Percentiles rank a stretch among this genome's conserved stretches.
These are phyloP conservation scores for Priceomyces haplophilus DNA, from an alignment of 805 yeast genomes.

Conservation along the genomic window DNA sequence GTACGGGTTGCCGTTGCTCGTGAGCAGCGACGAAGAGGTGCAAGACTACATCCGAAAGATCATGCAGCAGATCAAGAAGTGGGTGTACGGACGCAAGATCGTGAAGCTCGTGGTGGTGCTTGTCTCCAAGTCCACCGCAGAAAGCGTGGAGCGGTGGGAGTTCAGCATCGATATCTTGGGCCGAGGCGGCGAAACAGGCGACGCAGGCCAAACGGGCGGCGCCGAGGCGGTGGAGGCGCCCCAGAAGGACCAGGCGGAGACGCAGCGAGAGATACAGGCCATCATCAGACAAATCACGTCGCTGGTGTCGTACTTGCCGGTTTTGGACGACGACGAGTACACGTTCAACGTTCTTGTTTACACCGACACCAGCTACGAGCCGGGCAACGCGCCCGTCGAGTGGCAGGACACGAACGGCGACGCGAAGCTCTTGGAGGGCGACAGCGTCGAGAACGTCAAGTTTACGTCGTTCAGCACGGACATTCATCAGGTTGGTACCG, in stretches of 20 bases:
- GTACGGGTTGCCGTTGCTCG: slow-evolving; percentile 73
- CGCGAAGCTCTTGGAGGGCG: slow-evolving; percentile 50
- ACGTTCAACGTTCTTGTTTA: slow-evolving; percentile 85
- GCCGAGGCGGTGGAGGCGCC: neutral
- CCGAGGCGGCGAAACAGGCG: too few species aligned
- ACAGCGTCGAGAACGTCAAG: slow-evolving; percentile 60
- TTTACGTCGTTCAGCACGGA: slow-evolving; percentile 67
- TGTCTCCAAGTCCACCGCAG: slow-evolving; percentile 63
- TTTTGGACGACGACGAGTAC: slow-evolving; percentile 52
- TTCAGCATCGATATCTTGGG: slow-evolving; percentile 55
- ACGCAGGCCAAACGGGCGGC: slow-evolving; percentile 12
- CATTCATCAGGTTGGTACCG: slow-evolving; percentile 67
- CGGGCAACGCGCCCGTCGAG: slow-evolving; percentile 65
- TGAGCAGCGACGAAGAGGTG: slow-evolving; percentile 74
- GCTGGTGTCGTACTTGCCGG: slow-evolving; percentile 80
- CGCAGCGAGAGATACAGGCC: slow-evolving; percentile 76
- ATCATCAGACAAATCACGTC: slow-evolving; percentile 87
- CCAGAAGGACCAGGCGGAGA: slow-evolving; percentile 41
- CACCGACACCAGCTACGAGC: slow-evolving; percentile 54
- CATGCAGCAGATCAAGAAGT: slow-evolving; percentile 61
- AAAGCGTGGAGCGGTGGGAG: slow-evolving; percentile 82
- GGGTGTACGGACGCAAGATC: slow-evolving; percentile 72
- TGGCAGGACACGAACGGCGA: slow-evolving; percentile 76
- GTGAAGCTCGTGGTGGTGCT: slow-evolving; percentile 69
- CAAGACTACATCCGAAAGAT: slow-evolving; percentile 63